Base-by-base conservation (phyloP, 257 asterid genomes). In the Lycium barbarum region DNA sequence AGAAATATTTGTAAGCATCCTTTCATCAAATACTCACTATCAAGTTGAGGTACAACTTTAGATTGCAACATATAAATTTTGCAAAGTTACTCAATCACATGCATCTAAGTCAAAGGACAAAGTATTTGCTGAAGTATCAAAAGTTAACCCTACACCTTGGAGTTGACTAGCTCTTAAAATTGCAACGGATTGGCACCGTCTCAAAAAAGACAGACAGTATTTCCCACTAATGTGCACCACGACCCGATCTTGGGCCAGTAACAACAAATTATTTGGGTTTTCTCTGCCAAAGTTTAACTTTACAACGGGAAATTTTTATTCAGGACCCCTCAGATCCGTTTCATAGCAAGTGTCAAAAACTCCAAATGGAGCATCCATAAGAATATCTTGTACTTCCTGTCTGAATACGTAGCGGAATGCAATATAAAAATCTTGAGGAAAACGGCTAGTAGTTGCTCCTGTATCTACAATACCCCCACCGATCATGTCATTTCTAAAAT, bases 121-220 rank as follows among this genome's bases (percentile, higher is more conserved):
- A 73, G n/a, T 73, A 20, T 45, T 6, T 73, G 18, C 13, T 73
- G 38, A 15, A 11, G 80, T 73, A 73, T 73, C 59, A 45, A 73
- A 45, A 11, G 80, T 73, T 73, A 73, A 73, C n/a, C 80, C 80
- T 10, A 73, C 7, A 20, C 40, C 11, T 45, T 73, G 40, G 0
- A 73, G 80, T 11, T 73, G 80, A 73, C 5, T 10, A 73, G 2
- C 13, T 49, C 80, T 58, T 73, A 73, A 0, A n/a, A 73, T 2
- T 1, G n/a, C 36, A 5, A n/a, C 1, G 11, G 4, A 0, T 0
- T 45, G 6, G 0, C 45, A 0, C 80, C 38, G 10, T 73, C 4
- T 4, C 1, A 0, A 0, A 73, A 73, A 73, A 45, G 38, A 38
- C 5, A 73, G 1, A 45, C 58, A 45, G 0, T 10, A 73, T 2